Evolutionary conservation across 1,284 basidiomycete genomes (phyloP).

Genomic region (Inonotus obliquus): DNA sequence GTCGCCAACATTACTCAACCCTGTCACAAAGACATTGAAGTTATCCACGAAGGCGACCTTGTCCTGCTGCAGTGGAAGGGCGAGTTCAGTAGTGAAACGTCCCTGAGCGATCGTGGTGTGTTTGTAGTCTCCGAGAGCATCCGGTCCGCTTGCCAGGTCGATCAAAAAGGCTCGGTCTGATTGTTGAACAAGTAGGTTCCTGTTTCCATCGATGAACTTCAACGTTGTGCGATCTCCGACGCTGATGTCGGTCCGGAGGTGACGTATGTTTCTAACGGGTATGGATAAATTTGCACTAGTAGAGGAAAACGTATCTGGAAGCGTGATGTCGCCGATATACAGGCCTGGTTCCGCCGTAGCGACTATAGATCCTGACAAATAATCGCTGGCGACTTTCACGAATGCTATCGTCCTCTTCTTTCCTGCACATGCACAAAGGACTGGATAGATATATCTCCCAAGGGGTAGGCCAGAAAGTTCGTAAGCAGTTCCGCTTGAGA

Average conservation of each 20-base stretch:
- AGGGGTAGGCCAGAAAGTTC: constrained; percentile 52
- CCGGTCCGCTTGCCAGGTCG: constrained; percentile 43
- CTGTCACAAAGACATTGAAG: constrained; percentile 53
- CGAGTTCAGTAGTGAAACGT: constrained; percentile 51
- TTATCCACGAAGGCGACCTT: constrained; percentile 56
- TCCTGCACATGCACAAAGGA: constrained; percentile 44
- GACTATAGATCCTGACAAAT: constrained; percentile 56
- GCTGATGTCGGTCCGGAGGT: constrained; percentile 20
- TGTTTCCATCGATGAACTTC: constrained; percentile 46
- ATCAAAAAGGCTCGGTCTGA: constrained; percentile 47
- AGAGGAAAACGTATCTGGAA: constrained; percentile 33
- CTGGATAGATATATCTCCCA: constrained; percentile 59
- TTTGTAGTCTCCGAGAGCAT: constrained; percentile 44
- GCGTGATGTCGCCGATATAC: constrained; percentile 53
- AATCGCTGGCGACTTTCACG: constrained; percentile 53
- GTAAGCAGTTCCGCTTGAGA: constrained; percentile 39
- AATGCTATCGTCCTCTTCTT: constrained; percentile 52
- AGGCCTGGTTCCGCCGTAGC: constrained; percentile 59
- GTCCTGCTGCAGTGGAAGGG: constrained; percentile 29
- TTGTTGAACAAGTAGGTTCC: constrained; percentile 55
- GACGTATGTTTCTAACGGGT: constrained; percentile 24
- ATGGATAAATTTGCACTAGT: constrained; percentile 20
- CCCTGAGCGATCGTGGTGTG: constrained; percentile 49
- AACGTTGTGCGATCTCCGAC: constrained; percentile 26
- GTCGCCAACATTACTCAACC: constrained; percentile 30